Evolutionary conservation across 352 stramenopile genomes (phyloP).

Genomic region (Phytophthora capsici): DNA sequence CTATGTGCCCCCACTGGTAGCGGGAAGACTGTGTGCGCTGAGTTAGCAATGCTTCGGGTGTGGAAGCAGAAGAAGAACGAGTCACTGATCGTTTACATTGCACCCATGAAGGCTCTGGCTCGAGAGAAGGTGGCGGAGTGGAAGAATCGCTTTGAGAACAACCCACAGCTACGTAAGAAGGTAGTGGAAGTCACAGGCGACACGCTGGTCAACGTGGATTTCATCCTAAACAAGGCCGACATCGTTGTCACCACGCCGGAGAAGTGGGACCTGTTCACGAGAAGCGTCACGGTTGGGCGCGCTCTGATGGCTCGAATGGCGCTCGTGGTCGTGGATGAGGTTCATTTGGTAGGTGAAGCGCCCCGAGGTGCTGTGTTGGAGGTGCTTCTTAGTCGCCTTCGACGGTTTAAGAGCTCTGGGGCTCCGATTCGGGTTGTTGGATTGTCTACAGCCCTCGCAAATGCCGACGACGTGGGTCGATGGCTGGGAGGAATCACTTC

Average conservation of each 20-base stretch:
- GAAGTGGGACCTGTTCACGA: constrained; percentile 98
- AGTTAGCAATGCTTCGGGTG: constrained; percentile 97
- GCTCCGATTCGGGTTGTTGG: constrained; percentile 92
- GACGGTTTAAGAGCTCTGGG: constrained; percentile 77
- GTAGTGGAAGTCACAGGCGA: constrained; percentile 98
- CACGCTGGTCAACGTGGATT: constrained; percentile 93
- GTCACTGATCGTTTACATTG: constrained; percentile 97
- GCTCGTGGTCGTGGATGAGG: constrained; percentile 97
- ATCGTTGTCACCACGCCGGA: constrained; percentile 98
- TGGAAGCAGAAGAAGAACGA: constrained; percentile 64
- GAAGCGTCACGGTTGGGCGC: constrained; percentile 83
- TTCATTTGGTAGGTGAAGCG: constrained; percentile 98
- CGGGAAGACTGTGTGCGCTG: constrained; percentile 97
- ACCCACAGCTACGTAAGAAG: constrained; percentile 82
- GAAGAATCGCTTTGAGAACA: constrained; percentile 92
- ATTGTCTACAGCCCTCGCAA: constrained; percentile 96
- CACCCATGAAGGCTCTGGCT: constrained; percentile 96
- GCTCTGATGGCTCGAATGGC: constrained; percentile 73
- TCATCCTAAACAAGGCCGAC: constrained; percentile 91
- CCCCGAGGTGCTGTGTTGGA: constrained; percentile 90
- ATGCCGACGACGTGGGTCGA: constrained; percentile 95
- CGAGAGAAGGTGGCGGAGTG: constrained; percentile 97
- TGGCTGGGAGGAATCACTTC: constrained; percentile 96
- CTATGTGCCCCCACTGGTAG: constrained; percentile 97
- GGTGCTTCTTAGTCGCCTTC: constrained; percentile 90